Base-by-base conservation (phyloP, 2,329 filamentous ascomycete genomes). In the Daldinia sp. region DNA sequence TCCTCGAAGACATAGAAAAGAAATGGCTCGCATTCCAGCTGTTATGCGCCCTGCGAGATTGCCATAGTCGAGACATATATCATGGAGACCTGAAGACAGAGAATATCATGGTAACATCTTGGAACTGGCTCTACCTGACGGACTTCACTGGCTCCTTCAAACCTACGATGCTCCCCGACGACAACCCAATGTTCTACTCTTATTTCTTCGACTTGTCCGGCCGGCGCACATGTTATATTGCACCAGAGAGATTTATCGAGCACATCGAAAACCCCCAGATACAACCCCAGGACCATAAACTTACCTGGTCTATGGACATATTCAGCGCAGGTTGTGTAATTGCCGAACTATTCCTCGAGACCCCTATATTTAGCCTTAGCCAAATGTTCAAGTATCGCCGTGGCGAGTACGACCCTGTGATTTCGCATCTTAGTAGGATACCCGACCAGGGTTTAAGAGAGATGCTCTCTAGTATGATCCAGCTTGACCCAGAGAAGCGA, bases 71-170 rank as follows among this genome's bases (percentile, higher is more conserved):
- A 53, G 93, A 97, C 75, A 86, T 99, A 58, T 98, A 94, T 78
- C 96, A 99, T 78, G 97, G 96, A 65, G 97, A 99, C 77, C 98
- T 99, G 83, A 99, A 99, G 84, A 96, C 95, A 1, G 95, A 99
- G 80, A 99, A 99, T 76, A 89, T 97, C 39, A 84, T 99, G 54
- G 95, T 99, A 57, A 99, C 96, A 0, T 98, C 96, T 6, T 99
- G 96, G 96, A 98, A 98, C 82, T 99, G 97, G 96, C 86, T 99
- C 1, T 99, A 98, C 78, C 86, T 99, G 41, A 91, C 94, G n/a
- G 96, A 99, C 79, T 99, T 98, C 79, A 97, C 95, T 3, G 94
- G 95, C 0, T 91, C 93, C 0, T 98, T 97, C 83, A 99, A 99
- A 78, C 96, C 94, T 10, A 93, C 94, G 4, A 93, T 93, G 79